Percentiles rank a stretch among this genome's conserved stretches.
Conservation (phyloP, 768 basidiomycete genomes). For the Lanmaoa pseudosensibilis region DNA sequence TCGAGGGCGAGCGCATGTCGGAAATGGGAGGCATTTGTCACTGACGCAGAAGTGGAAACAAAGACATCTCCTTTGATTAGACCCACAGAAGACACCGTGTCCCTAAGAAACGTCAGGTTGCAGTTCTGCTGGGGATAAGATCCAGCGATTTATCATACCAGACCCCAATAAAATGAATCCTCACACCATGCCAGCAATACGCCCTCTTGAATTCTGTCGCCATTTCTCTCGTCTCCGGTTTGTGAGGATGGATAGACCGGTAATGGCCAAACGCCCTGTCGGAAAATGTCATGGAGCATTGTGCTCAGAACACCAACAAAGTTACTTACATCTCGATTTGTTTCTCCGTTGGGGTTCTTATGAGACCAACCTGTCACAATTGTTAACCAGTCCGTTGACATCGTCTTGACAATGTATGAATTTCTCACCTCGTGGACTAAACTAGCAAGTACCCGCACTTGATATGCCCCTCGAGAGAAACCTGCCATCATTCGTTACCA, state of each 20-base stretch:
- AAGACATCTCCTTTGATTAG: background rate
- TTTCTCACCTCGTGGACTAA: background rate
- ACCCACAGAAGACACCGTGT: background rate
- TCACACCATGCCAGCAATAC: no score
- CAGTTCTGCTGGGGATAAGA: no score
- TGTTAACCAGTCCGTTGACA: no score
- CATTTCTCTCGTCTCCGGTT: no score
- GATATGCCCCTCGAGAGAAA: background rate
- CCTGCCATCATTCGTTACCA: background rate
- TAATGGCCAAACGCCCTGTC: no score
- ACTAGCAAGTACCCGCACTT: background rate
- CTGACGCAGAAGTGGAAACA: background rate
- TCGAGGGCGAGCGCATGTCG: background rate
- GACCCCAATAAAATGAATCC: no score
- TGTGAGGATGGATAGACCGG: no score
- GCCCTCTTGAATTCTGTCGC: no score
- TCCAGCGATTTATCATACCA: no score
- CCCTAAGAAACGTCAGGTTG: background rate
- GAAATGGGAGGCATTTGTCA: background rate
- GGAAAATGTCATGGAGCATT: no score
- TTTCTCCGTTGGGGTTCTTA: background rate
- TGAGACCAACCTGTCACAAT: background rate
- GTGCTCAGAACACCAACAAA: no score
- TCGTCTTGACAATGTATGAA: background rate
- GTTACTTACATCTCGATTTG: no score